Evolutionary conservation across 2,329 filamentous ascomycete genomes (phyloP), one percentile per base, ranked within the genome.

Genomic region (Laburnicola sp.): DNA sequence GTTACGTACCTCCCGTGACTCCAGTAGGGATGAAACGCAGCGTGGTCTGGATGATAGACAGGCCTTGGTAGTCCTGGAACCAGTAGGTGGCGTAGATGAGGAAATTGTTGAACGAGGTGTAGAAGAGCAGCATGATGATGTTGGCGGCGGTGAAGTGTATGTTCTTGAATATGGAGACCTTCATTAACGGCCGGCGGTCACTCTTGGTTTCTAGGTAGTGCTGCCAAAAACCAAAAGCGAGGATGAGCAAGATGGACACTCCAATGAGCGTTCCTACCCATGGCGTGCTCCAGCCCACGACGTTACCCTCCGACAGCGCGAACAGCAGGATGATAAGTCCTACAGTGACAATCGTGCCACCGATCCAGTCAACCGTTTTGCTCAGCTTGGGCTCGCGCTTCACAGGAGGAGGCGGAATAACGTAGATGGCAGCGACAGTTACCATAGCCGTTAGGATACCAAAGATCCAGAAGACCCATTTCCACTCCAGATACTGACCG

Each of bases 11-110:
- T 5, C 86, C 86, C 6, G 76, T 76, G 0, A 86, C 75, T 7
- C 86, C 86, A 0, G 82, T 86, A 0, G 86, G 86, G 6, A 89
- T 76, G 66, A 88, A 89, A 2, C 85, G 83, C 6, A 89, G 66
- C 9, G 85, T 87, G 0, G 86, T 88, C 56, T 87, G 80, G n/a
- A 88, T 74, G 0, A 85, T 76, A 0, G 77, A 78, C 1, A 84
- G 76, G 0, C 79, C 81, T 59, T 86, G 84, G 65, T 82, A 88
- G 56, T 86, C 80, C 68, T 89, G 86, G 70, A 83, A 89, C 68
- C 83, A 87, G 69, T 86, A 89, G 3, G 86, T 89, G 1, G 84
- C 81, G 60, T 81, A 87, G 53, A 89, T 76, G 34, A 88, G 72
- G 58, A 80, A 87, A 66, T 86, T 85, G 72, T 86, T 88, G 73